These are phyloP conservation scores for Naganishia albida DNA, from an alignment of 1,284 basidiomycete species.

Conservation along the genomic window DNA sequence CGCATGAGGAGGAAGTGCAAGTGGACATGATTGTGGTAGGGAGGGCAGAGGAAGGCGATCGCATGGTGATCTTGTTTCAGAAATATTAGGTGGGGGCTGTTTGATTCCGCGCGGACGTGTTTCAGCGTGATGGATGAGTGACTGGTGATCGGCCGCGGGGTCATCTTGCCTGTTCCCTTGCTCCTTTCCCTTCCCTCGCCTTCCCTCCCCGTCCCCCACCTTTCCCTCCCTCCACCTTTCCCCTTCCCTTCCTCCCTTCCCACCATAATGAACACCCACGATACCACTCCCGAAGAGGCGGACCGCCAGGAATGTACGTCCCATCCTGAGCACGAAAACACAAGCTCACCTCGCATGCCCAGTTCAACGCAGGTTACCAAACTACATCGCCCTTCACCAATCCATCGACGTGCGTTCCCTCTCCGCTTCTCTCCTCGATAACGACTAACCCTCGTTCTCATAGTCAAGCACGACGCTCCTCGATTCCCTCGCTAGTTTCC, in stretches of 20 bases:
- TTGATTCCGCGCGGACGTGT: slow-evolving; percentile 1
- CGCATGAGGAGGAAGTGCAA: neutral
- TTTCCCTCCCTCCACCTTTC: neutral
- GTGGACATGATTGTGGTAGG: neutral
- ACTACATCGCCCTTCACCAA: slow-evolving; percentile 29
- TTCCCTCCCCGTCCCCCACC: too few relatives aligned
- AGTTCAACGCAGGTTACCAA: slow-evolving; percentile 25
- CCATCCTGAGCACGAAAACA: neutral
- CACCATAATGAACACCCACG: neutral
- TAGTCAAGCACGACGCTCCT: slow-evolving; percentile 62
- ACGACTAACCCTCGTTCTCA: too few relatives aligned
- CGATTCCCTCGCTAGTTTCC: slow-evolving; percentile 80
- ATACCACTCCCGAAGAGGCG: neutral
- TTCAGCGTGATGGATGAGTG: neutral
- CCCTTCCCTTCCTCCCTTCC: neutral
- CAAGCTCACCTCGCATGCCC: neutral
- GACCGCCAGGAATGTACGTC: neutral
- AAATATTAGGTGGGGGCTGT: slow-evolving; percentile 1
- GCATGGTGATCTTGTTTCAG: neutral
- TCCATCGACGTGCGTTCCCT: slow-evolving; percentile 21
- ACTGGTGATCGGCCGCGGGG: too few relatives aligned
- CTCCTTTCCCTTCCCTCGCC: too few relatives aligned
- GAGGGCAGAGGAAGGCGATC: neutral
- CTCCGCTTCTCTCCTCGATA: neutral
- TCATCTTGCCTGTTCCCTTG: too few relatives aligned